Conservation (phyloP, 768 basidiomycete species). For the Daedaleopsis nitida region DNA sequence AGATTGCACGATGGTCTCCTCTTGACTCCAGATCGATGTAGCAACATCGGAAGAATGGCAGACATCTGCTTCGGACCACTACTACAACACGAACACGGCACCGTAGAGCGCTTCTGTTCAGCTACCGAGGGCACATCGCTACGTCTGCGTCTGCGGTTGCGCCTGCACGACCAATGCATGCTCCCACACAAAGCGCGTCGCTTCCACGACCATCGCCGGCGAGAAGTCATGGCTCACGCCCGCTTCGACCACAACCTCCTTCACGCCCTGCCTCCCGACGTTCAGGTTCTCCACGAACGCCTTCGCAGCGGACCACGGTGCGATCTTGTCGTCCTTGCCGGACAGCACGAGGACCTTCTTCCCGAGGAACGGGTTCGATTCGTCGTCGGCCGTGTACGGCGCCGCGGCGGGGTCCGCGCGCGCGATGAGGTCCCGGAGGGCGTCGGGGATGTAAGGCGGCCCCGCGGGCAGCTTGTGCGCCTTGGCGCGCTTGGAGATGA, state of each 20-base stretch:
- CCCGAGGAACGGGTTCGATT: slow-evolving; percentile 60
- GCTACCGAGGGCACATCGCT: too few species aligned
- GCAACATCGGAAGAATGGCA: too few species aligned
- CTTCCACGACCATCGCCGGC: slow-evolving; percentile 55
- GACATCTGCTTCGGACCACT: too few species aligned
- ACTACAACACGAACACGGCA: too few species aligned
- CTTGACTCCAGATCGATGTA: too few species aligned
- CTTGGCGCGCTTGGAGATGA: slow-evolving; percentile 60
- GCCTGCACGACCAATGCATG: slow-evolving; percentile 14
- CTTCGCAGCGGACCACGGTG: slow-evolving; percentile 62
- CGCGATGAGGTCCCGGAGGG: slow-evolving; percentile 50
- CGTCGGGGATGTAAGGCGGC: slow-evolving; percentile 60
- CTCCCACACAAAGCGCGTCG: slow-evolving; percentile 36
- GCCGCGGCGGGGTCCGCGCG: slow-evolving; percentile 46
- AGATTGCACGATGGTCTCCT: too few species aligned
- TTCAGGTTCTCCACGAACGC: slow-evolving; percentile 58
- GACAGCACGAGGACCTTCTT: slow-evolving; percentile 77
- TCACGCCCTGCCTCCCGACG: slow-evolving; percentile 54
- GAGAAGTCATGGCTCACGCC: slow-evolving; percentile 67
- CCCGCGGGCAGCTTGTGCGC: slow-evolving; percentile 42
- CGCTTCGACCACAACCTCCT: slow-evolving; percentile 54
- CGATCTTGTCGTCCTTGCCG: slow-evolving; percentile 63
- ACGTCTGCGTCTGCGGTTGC: too few species aligned
- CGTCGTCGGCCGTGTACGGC: slow-evolving; percentile 41
- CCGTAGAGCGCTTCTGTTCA: too few species aligned